Percentiles rank a stretch among this genome's conserved stretches.
phyloP scores from a whole-genome alignment of 805 yeast genomes.

The Komagataella ulmi region DNA sequence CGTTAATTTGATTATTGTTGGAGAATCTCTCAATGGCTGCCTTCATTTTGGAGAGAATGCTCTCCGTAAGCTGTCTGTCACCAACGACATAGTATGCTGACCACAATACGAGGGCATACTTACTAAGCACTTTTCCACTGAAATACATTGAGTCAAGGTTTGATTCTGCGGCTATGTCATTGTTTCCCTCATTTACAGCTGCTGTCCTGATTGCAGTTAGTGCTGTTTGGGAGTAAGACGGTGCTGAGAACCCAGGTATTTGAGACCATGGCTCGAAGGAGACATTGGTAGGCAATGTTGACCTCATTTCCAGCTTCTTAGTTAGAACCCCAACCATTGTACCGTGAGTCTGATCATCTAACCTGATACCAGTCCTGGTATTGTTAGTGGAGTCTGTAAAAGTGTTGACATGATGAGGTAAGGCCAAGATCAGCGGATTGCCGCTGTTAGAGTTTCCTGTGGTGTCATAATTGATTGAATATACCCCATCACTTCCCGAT shows the following conservation, averaged over 20 bases:
- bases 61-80: slow-evolving; percentile 29
- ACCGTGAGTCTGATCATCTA: slow-evolving; percentile 39
- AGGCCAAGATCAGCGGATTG: slow-evolving; percentile 34
- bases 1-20: slow-evolving; percentile 27
- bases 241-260: slow-evolving; percentile 18
- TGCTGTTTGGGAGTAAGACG: slow-evolving; percentile 10
- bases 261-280: slow-evolving; percentile 48
- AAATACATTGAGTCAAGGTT: slow-evolving; percentile 32
- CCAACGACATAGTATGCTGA: slow-evolving; percentile 32
- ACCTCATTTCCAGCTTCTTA: slow-evolving; percentile 21
- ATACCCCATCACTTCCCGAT: slow-evolving; percentile 14
- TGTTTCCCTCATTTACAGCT: slow-evolving; percentile 24
- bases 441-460: slow-evolving; percentile 34
- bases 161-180: slow-evolving; percentile 28
- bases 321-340: slow-evolving; percentile 31
- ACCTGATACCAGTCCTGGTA: slow-evolving; percentile 23
- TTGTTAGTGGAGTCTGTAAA: slow-evolving; percentile 13
- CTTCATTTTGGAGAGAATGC: slow-evolving; percentile 33
- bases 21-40: slow-evolving; percentile 28
- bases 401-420: slow-evolving; percentile 36
- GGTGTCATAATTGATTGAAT: slow-evolving; percentile 33
- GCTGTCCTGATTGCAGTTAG: slow-evolving; percentile 13
- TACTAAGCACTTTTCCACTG: slow-evolving; percentile 41
- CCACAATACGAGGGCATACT: slow-evolving; percentile 41
- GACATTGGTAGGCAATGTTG: slow-evolving; percentile 23